These are phyloP conservation scores for Neofusicoccum parvum DNA, from an alignment of 2,329 filamentous ascomycete genomes.

Conservation along the genomic window DNA sequence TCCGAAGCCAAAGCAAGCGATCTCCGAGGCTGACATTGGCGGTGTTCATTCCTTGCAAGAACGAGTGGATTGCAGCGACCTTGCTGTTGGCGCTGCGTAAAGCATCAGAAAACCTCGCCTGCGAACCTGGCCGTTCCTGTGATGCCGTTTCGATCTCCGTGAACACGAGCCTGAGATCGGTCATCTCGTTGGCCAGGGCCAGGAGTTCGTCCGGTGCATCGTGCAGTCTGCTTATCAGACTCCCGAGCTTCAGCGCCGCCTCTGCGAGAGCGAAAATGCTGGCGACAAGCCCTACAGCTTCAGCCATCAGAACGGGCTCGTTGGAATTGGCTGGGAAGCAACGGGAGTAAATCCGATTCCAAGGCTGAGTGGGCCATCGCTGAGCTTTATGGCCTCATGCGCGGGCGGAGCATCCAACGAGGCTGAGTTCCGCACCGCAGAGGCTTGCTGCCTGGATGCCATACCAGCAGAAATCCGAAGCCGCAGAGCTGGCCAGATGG, in stretches of 20 bases:
- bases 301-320: not conserved
- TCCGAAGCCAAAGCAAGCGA: not conserved
- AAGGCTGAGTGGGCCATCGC: not conserved
- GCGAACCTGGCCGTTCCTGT: not conserved
- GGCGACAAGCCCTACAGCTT: not conserved
- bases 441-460: too few species aligned
- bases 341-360: not conserved
- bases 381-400: too few species aligned
- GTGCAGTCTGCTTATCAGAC: not conserved
- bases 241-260: not conserved
- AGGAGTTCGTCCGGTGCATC: slow-evolving; percentile 6
- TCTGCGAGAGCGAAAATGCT: not conserved
- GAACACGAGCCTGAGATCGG: not conserved
- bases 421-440: too few species aligned
- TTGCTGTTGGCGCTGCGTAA: not conserved
- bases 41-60: not conserved
- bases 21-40: not conserved
- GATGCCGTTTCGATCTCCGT: not conserved
- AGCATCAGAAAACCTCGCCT: not conserved
- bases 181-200: slow-evolving; percentile 7
- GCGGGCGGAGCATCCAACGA: too few species aligned
- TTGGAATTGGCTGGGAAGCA: not conserved
- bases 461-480: too few species aligned
- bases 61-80: not conserved
- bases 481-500: too few species aligned